Evolutionary conservation across 306 rosid genomes (phyloP), one percentile per base, ranked within the genome.

Genomic region (Fagus sylvatica): DNA sequence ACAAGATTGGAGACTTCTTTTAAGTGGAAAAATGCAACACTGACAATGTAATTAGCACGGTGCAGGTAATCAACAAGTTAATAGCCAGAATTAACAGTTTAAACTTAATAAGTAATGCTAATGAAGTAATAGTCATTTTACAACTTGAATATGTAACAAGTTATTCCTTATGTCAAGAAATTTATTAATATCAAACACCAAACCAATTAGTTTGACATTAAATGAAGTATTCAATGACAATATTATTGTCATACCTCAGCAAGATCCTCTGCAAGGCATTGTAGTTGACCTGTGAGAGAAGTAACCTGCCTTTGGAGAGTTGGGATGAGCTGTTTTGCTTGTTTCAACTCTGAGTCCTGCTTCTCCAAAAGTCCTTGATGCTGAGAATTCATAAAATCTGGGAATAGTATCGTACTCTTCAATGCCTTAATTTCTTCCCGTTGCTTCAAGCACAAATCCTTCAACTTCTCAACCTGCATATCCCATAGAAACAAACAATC

Each of bases 261-360:
- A 69, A 95, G 96, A 85, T 93, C 99, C 72, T 86, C 91, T 0
- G 98, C 99, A 0, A 95, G 89, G 80, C 86, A 89, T 64, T 93
- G 94, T 78, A 95, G 98, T 84, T 95, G 99, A 71, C 98, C 99
- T 10, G 99, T 95, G 78, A 95, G 99, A 75, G 98, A 91, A 80
- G 97, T 82, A 79, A 95, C 98, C 84, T 95, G 99, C 76, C 76
- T 86, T 40, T 95, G 98, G 13, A 95, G 94, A 66, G 94, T 81
- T 10, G 99, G 99, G 78, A 96, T 96, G n/a, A 93, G 87, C 69
- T 81, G 91, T 72, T 96, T 96, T 6, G 98, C 93, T 83, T 91
- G 94, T 80, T 81, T 96, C 83, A 95, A 76, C 85, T 96, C 99
- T 40, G 96, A 84, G 16, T 93, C 90, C 85, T 95, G 98, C 87